These are phyloP conservation scores for Vigna hirtella DNA, from an alignment of 306 rosid genomes.

Conservation along the genomic window DNA sequence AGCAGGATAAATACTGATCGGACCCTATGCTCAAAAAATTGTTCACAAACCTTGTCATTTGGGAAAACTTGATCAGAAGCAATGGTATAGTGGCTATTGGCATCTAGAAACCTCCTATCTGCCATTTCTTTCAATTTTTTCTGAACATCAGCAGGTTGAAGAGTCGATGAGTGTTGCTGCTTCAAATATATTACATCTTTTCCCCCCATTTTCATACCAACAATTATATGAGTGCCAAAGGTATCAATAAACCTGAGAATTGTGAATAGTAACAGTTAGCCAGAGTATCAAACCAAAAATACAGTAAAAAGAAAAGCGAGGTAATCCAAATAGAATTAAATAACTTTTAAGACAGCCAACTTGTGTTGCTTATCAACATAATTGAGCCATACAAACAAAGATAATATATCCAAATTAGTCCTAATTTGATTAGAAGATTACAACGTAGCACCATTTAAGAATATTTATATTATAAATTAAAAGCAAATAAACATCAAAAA, in stretches of 20 bases:
- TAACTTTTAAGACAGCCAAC: slow-evolving; percentile 25
- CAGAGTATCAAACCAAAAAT: slow-evolving; percentile 40
- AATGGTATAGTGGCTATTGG: slow-evolving; percentile 59
- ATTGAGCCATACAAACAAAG: slow-evolving; percentile 38
- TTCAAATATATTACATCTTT: slow-evolving; percentile 94
- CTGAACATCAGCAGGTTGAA: slow-evolving; percentile 92
- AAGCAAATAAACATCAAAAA: slow-evolving; percentile 34
- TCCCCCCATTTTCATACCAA: slow-evolving; percentile 98
- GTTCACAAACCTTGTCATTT: slow-evolving; percentile 66
- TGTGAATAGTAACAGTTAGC: slow-evolving; percentile 30
- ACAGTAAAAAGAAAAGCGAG: background rate
- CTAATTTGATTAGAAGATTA: slow-evolving; percentile 17
- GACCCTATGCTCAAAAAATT: slow-evolving; percentile 11
- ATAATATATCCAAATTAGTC: slow-evolving; percentile 32
- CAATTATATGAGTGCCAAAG: slow-evolving; percentile 94
- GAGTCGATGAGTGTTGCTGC: slow-evolving; percentile 91
- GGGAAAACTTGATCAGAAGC: slow-evolving; percentile 73
- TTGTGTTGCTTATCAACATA: slow-evolving; percentile 27
- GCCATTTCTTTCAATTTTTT: slow-evolving; percentile 90
- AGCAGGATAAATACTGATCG: slow-evolving; percentile 12
- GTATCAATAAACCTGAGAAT: slow-evolving; percentile 81
- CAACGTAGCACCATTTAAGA: background rate
- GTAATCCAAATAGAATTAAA: slow-evolving; percentile 21
- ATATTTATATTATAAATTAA: slow-evolving; percentile 31
- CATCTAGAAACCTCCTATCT: slow-evolving; percentile 80